phyloP scores from a whole-genome alignment of 2,329 filamentous ascomycete species.

The Colletotrichum tabaci region DNA sequence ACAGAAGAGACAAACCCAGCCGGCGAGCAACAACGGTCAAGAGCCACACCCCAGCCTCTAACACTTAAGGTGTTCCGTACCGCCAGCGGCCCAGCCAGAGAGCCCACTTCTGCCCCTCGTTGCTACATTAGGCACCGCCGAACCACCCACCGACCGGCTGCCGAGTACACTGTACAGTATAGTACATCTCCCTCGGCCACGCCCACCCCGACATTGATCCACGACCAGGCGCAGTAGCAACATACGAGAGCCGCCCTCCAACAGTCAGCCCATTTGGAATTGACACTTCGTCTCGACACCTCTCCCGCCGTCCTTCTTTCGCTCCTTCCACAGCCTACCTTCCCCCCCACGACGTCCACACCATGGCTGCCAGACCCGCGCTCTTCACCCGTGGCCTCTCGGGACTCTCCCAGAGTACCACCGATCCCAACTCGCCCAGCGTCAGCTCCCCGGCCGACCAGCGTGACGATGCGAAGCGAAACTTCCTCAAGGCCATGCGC shows the following conservation, averaged over 20 bases:
- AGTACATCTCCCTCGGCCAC: conserved; percentile 27
- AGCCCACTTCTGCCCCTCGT: conserved; percentile 41
- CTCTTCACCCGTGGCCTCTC: conserved; percentile 77
- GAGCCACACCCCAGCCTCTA: not conserved
- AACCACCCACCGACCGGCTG: conserved; percentile 39
- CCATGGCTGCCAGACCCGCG: conserved; percentile 70
- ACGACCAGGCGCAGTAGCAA: conserved; percentile 29
- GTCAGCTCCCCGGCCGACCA: conserved; percentile 79
- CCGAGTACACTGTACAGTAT: conserved; percentile 1
- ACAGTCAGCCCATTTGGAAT: conserved; percentile 17
- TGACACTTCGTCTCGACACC: conserved; percentile 25
- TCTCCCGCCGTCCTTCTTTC: conserved; percentile 15
- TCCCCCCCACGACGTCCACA: conserved; percentile 45
- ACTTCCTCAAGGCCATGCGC: conserved; percentile 82
- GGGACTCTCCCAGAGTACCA: conserved; percentile 68
- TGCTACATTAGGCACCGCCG: conserved; percentile 39
- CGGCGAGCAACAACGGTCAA: not conserved
- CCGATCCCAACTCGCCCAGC: conserved; percentile 71
- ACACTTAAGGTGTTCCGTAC: conserved; percentile 15
- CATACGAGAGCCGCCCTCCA: conserved; percentile 25
- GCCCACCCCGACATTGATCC: conserved; percentile 30
- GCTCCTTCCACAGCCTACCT: not conserved
- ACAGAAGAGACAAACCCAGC: not conserved
- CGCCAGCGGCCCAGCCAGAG: conserved; percentile 11
- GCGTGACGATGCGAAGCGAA: conserved; percentile 86